Evolutionary conservation across 2,329 filamentous ascomycete genomes (phyloP).

Genomic region (Fusarium staphyleae): DNA sequence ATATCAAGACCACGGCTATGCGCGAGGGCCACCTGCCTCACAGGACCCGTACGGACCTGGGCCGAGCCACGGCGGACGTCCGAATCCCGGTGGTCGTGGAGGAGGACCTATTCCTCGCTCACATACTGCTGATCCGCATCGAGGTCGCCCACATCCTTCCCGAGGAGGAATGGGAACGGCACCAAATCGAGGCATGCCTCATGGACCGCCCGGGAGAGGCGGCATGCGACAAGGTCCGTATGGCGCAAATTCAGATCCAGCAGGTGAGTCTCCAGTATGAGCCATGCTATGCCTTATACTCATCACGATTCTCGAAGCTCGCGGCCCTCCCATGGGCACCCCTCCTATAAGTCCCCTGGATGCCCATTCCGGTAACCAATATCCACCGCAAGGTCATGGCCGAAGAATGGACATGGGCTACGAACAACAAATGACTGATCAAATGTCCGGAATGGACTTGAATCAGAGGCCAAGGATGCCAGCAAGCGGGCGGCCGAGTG

Average conservation of each 20-base stretch:
- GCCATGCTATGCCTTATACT: slow-evolving; percentile 13
- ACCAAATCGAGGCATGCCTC: slow-evolving; percentile 37
- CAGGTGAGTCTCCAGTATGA: slow-evolving; percentile 44
- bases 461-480: slow-evolving; percentile 41
- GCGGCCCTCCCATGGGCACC: slow-evolving; percentile 45
- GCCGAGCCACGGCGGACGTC: slow-evolving; percentile 51
- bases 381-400: slow-evolving; percentile 29
- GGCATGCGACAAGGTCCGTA: slow-evolving; percentile 52
- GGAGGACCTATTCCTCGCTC: slow-evolving; percentile 55
- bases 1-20: slow-evolving; percentile 56
- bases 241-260: slow-evolving; percentile 52
- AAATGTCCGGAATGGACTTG: slow-evolving; percentile 49
- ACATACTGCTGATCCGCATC: slow-evolving; percentile 49
- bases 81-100: slow-evolving; percentile 53
- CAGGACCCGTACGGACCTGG: slow-evolving; percentile 56
- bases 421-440: slow-evolving; percentile 44
- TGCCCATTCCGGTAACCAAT: slow-evolving; percentile 38
- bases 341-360: slow-evolving; percentile 42
- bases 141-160: slow-evolving; percentile 49
- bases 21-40: slow-evolving; percentile 51
- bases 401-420: slow-evolving; percentile 36
- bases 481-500: slow-evolving; percentile 33
- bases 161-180: slow-evolving; percentile 45
- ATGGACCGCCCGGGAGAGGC: slow-evolving; percentile 46
- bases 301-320: slow-evolving; percentile 34